Evolutionary conservation across 768 basidiomycete species (phyloP).

Genomic region (Gloeopeniophorella convolvens): DNA sequence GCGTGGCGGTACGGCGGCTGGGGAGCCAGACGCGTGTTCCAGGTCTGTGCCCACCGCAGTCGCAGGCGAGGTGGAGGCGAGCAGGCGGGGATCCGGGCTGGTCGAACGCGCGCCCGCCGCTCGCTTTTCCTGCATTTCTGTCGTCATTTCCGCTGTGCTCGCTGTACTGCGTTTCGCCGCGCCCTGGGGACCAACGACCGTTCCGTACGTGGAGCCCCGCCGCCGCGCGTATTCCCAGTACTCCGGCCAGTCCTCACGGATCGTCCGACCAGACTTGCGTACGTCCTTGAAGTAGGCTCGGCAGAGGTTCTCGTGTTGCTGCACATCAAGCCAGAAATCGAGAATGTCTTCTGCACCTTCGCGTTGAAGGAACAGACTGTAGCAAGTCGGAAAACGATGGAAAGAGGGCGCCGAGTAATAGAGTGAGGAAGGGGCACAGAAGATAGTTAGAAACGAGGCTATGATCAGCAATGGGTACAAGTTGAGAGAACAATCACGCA

Average conservation of each 20-base stretch:
- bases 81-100: conserved; percentile 34
- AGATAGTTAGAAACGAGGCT: no score
- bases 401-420: no score
- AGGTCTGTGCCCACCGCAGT: conserved; percentile 38
- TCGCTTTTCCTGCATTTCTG: conserved; percentile 59
- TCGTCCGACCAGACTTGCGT: conserved; percentile 85
- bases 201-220: conserved; percentile 89
- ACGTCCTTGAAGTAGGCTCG: conserved; percentile 99
- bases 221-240: conserved; percentile 93
- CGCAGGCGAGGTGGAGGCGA: conserved; percentile 45
- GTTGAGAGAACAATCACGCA: conserved; percentile 38
- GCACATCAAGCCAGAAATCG: conserved; percentile 99
- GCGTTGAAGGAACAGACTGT: conserved; percentile 88
- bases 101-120: conserved; percentile 51
- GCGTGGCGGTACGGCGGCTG: conserved; percentile 36
- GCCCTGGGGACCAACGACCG: conserved; percentile 68
- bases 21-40: conserved; percentile 25
- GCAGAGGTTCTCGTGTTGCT: conserved; percentile 98
- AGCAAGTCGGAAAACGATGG: conserved; percentile 1
- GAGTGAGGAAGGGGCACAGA: background rate
- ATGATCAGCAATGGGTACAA: conserved; percentile 11
- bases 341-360: conserved; percentile 95
- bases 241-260: conserved; percentile 98
- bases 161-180: conserved; percentile 71
- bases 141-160: conserved; percentile 67